Conservation (phyloP, 2,329 filamentous ascomycete species). For the Clarireedia sp. region DNA sequence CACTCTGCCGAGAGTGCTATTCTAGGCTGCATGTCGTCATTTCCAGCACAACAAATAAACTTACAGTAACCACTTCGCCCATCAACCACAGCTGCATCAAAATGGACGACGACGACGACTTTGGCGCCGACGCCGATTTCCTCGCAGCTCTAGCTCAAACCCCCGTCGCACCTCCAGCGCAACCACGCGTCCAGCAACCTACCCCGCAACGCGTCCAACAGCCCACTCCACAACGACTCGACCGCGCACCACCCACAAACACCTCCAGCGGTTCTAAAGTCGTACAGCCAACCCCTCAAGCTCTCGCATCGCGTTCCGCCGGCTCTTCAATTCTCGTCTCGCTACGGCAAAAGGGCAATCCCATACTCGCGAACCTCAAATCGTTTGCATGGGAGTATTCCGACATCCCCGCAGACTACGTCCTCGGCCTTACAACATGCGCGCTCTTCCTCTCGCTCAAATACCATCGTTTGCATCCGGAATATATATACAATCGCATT, state of each 20-base stretch:
- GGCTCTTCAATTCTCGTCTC: constrained; percentile 83
- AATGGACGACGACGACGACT: constrained; percentile 45
- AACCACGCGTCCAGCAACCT: constrained; percentile 31
- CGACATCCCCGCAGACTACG: constrained; percentile 92
- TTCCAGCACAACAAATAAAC: no score
- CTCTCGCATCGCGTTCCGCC: constrained; percentile 55
- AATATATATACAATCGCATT: constrained; percentile 95
- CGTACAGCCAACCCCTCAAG: constrained; percentile 83
- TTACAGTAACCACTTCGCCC: no score
- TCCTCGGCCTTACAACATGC: constrained; percentile 78
- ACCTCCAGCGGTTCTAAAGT: constrained; percentile 44
- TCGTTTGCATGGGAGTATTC: constrained; percentile 92
- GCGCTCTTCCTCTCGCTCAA: constrained; percentile 90
- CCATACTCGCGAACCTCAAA: constrained; percentile 74
- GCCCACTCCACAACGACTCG: constrained; percentile 48
- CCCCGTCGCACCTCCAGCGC: constrained; percentile 20
- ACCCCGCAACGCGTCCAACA: constrained; percentile 33
- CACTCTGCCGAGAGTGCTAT: no score
- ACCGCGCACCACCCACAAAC: constrained; percentile 37
- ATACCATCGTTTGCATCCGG: constrained; percentile 93
- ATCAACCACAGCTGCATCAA: background rate
- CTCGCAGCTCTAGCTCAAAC: constrained; percentile 47
- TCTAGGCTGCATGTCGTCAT: no score
- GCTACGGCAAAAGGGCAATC: constrained; percentile 89
- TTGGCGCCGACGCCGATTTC: constrained; percentile 49